Base-by-base conservation (phyloP, 805 yeast genomes). In the Henningerozyma blattae region DNA sequence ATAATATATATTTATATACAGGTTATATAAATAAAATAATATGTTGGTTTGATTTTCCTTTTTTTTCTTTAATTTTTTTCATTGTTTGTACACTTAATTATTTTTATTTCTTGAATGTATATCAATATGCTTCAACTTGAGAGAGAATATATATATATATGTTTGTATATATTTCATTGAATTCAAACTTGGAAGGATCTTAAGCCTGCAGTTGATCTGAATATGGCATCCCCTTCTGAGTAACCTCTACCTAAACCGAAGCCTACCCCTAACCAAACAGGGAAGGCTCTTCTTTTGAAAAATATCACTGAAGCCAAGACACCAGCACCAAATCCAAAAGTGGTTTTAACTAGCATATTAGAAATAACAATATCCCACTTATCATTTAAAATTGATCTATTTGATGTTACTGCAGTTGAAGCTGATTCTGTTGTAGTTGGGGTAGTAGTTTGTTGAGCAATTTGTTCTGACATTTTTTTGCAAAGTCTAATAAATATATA, bases 181-280 rank as follows among this genome's bases (percentile, higher is more conserved):
- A n/a, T n/a, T 58, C 60, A 81, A 39, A 84, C 83, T 53, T 75
- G 75, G 38, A 77, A 74, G 34, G 75, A 65, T 69, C 94, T 77
- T 42, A 78, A 57, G 36, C 94, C 94, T 42, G 79, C 83, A 36
- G 69, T 65, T 12, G 84, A 72, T 65, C 96, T 79, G 72, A 91
- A 89, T 37, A 87, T 81, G 40, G 96, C 93, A 55, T 91, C 97
- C 41, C 97, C 98, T 66, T 91, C 99, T 40, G 97, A 77, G 62
- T 86, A 91, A 35, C 95, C 95, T 67, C 95, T 80, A 45, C 99
- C 99, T 42, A 87, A 71, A 46, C 99, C 99, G 52, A 91, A 89
- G 26, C 99, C 99, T 44, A 86, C 64, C 45, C 98, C 98, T 41
- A 89, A 62, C 94, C 96, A 87, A 28, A 89, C 97, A 35, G 98